A percentile compares a stretch with the other conserved stretches of the same genome.
phyloP scores from a whole-genome alignment of 2,329 filamentous ascomycete species.

The Hypoxylon sp. region DNA sequence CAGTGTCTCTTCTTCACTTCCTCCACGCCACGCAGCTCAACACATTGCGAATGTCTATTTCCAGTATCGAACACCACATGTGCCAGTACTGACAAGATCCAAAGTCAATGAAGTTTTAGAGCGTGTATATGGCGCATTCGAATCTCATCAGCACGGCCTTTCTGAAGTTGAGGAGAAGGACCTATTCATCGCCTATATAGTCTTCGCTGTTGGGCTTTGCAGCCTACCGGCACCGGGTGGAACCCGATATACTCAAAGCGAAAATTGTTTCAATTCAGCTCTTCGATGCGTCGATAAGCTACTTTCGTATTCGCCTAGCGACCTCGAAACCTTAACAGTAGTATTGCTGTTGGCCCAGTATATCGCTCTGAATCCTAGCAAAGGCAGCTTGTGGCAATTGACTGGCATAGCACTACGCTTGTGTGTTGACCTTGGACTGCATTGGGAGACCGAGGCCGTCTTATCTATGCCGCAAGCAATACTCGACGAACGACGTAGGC shows the following conservation, averaged over 20 bases:
- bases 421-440: constrained; percentile 54
- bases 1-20: constrained; percentile 49
- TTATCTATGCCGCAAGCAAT: constrained; percentile 44
- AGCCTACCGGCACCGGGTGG: constrained; percentile 49
- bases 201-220: constrained; percentile 54
- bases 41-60: constrained; percentile 56
- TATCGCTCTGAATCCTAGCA: constrained; percentile 52
- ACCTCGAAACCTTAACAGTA: constrained; percentile 54
- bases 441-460: constrained; percentile 53
- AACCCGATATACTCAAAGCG: constrained; percentile 51
- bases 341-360: constrained; percentile 55
- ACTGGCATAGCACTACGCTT: constrained; percentile 55
- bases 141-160: constrained; percentile 24
- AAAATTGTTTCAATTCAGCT: constrained; percentile 56
- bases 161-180: constrained; percentile 43
- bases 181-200: constrained; percentile 55
- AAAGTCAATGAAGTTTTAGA: constrained; percentile 50
- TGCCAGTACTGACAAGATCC: constrained; percentile 52
- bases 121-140: constrained; percentile 47
- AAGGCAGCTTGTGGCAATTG: constrained; percentile 56
- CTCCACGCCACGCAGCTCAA: constrained; percentile 54
- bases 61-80: constrained; percentile 54
- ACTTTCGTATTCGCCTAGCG: constrained; percentile 53
- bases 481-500: constrained; percentile 50
- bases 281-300: constrained; percentile 51